Evolutionary conservation across 805 yeast species (phyloP), one percentile per base, ranked within the genome.

Genomic region (Wickerhamiella sergipiensis): DNA sequence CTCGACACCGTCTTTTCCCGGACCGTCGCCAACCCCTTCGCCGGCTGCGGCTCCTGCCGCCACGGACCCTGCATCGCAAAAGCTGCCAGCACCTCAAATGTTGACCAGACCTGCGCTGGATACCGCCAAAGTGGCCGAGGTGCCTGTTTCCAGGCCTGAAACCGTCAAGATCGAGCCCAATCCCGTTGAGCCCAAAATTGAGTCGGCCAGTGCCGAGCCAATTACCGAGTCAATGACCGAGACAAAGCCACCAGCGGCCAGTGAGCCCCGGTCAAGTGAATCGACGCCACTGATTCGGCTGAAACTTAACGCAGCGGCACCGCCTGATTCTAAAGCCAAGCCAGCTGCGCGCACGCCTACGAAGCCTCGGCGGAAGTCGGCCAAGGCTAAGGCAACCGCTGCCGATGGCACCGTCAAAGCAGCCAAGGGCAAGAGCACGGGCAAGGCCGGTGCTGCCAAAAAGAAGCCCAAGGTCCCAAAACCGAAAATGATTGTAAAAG

Each of bases 401-500:
- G 26, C 26, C 26, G 26, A 8, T 8, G 26, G 8, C 26, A 24
- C 8, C 8, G 26, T 8, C 26, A 24, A 24, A 24, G 26, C 26
- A 8, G 26, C 8, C 15, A 47, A 47, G 8, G 36, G 38, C 40
- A 23, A 39, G 22, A 6, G 6, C 43, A 17, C 6, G 12, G 22
- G 22, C 12, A 19, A n/a, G 43, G 22, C 8, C 12, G 26, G 26
- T 24, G 26, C 26, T 26, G 29, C 9, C 44, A 31, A 33, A 36
- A 47, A 36, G 43, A 43, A 50, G 45, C 8, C 26, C 26, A 51
- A 52, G 26, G 43, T 17, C 24, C 52, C 43, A 23, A 46, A 46
- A 17, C 52, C 54, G 10, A 13, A 43, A 31, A 47, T 48, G 43
- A 48, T 59, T 23, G 55, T 56, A 29, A 55, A 47, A 21, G 50